These are phyloP conservation scores for Gynandropsis gynandra DNA, from an alignment of 345 rosid species.

Conservation along the genomic window DNA sequence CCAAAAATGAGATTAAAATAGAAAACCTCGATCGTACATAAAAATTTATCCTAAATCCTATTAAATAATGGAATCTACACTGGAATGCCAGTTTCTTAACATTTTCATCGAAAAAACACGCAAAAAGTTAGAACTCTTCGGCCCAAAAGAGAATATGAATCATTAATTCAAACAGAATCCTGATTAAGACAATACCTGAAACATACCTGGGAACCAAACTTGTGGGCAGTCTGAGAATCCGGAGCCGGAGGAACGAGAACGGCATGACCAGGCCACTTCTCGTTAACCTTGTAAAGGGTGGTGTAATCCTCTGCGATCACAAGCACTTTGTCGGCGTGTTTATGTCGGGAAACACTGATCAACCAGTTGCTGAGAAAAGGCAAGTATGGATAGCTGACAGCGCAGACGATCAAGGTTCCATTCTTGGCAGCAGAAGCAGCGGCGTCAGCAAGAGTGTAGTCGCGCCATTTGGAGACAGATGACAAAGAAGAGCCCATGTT, in stretches of 20 bases:
- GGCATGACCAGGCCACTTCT: conserved; percentile 93
- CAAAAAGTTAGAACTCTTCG: no score
- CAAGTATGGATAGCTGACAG: conserved; percentile 75
- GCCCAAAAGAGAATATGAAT: neutral
- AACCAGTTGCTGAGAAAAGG: conserved; percentile 86
- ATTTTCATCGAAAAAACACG: no score
- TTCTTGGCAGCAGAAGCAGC: conserved; percentile 67
- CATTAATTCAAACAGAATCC: no score
- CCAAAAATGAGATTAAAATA: no score
- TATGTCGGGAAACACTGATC: conserved; percentile 67
- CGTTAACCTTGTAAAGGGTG: conserved; percentile 67
- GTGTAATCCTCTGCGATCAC: conserved; percentile 96
- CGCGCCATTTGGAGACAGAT: conserved; percentile 53
- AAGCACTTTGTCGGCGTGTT: conserved; percentile 69
- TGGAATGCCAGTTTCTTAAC: no score
- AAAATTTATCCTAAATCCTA: no score
- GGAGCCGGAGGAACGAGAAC: conserved; percentile 84
- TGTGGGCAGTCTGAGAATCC: conserved; percentile 68
- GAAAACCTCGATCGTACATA: no score
- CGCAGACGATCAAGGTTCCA: conserved; percentile 70
- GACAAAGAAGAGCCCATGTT: neutral
- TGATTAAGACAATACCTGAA: neutral
- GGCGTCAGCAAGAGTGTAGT: conserved; percentile 60
- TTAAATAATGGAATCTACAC: no score
- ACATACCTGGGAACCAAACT: conserved; percentile 84